phyloP scores from a whole-genome alignment of 331 rosid species.

The Quercus lobata region DNA sequence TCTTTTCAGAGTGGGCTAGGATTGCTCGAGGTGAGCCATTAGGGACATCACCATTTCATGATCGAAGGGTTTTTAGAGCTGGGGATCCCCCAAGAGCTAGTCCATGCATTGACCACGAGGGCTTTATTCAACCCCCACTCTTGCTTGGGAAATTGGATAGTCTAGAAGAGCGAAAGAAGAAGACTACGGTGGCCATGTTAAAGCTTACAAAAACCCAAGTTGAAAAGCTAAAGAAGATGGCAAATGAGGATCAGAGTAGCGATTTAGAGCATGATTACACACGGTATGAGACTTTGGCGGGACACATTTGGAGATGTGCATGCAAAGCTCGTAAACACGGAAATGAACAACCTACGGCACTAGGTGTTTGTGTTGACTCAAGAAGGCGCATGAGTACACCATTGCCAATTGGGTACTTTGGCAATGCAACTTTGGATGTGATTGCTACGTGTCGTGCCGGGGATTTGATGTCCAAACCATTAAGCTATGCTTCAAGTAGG shows the following conservation, averaged over 20 bases:
- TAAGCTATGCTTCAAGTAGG: conserved; percentile 48
- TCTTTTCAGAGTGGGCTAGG: conserved; percentile 50
- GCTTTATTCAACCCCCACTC: conserved; percentile 15
- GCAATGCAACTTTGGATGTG: conserved; percentile 50
- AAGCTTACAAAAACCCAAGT: conserved; percentile 35
- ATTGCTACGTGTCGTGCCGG: conserved; percentile 35
- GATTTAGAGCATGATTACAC: conserved; percentile 16
- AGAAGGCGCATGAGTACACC: conserved; percentile 45
- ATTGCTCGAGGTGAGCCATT: conserved; percentile 51
- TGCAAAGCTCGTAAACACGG: conserved; percentile 43
- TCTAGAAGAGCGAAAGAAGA: conserved; percentile 40
- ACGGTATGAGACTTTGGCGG: conserved; percentile 36
- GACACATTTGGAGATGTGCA: conserved; percentile 58
- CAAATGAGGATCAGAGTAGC: conserved; percentile 17
- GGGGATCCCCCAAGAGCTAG: conserved; percentile 20
- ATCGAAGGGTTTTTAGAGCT: conserved; percentile 18
- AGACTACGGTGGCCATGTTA: conserved; percentile 23
- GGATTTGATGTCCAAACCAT: conserved; percentile 42
- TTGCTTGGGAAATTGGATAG: conserved; percentile 12
- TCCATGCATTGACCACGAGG: background rate
- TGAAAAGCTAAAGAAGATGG: conserved; percentile 24
- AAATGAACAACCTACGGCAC: conserved; percentile 34
- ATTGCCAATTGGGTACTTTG: conserved; percentile 44
- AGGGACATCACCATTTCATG: conserved; percentile 31
- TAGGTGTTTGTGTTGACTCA: conserved; percentile 42